Conservation (phyloP, 768 basidiomycete species). For the Leccinum subgranulosum region DNA sequence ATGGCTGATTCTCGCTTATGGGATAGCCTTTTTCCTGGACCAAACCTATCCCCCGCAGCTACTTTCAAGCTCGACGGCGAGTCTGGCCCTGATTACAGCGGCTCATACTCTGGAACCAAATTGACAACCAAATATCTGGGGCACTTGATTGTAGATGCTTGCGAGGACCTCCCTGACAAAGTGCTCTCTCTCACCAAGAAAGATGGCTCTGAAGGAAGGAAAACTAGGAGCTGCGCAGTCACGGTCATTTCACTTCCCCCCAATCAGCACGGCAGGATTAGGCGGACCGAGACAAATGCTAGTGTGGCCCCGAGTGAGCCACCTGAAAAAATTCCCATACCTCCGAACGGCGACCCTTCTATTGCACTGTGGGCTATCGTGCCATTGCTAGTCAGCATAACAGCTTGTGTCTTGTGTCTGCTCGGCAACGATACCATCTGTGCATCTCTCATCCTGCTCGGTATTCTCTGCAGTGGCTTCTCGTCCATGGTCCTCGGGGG, state of each 20-base stretch:
- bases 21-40: conserved; percentile 33
- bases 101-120: conserved; percentile 63
- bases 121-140: conserved; percentile 52
- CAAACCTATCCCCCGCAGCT: conserved; percentile 22
- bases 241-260: conserved; percentile 15
- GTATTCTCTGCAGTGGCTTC: conserved; percentile 30
- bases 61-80: conserved; percentile 29
- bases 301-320: background rate
- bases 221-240: conserved; percentile 15
- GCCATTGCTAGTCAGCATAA: conserved; percentile 25
- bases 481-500: conserved; percentile 28
- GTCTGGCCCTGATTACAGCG: conserved; percentile 64
- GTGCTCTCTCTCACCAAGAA: conserved; percentile 1
- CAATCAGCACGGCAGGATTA: background rate
- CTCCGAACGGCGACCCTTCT: conserved; percentile 3
- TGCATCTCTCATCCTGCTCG: conserved; percentile 29
- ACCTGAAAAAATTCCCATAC: conserved; percentile 5
- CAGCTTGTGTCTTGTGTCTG: conserved; percentile 17
- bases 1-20: conserved; percentile 27
- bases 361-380: conserved; percentile 16
- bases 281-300: background rate
- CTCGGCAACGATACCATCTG: conserved; percentile 24
- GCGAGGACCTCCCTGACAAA: background rate
- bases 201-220: conserved; percentile 5
- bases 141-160: conserved; percentile 40